phyloP scores from a whole-genome alignment of 495 filamentous ascomycete species.

The Aspergillus asperescens region DNA sequence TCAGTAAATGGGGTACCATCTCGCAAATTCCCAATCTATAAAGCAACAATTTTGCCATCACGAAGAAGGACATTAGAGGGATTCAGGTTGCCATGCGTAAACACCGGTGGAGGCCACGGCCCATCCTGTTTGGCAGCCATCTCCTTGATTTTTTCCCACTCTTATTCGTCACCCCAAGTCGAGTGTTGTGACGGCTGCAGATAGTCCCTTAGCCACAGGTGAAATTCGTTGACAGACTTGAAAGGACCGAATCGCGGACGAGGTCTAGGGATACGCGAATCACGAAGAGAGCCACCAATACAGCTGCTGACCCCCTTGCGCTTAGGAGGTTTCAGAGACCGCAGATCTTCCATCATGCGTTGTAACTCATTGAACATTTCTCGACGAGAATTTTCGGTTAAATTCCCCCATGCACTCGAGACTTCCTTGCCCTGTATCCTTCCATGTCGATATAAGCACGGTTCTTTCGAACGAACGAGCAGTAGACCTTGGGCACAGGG shows the following conservation, averaged over 20 bases:
- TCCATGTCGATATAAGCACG: slow-evolving; percentile 1
- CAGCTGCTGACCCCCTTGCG: neutral
- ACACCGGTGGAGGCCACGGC: slow-evolving; percentile 9
- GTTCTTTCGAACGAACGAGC: slow-evolving; percentile 1
- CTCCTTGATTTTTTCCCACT: neutral
- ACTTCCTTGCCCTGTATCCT: neutral
- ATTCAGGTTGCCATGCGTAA: slow-evolving; percentile 43
- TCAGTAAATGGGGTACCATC: slow-evolving; percentile 47
- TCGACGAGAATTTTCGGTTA: neutral
- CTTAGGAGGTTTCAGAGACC: neutral
- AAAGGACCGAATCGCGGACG: slow-evolving; percentile 8
- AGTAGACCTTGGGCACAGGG: slow-evolving; percentile 5
- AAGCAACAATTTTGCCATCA: slow-evolving; percentile 34
- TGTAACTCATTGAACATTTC: neutral
- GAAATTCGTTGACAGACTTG: neutral
- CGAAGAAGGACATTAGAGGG: slow-evolving; percentile 36
- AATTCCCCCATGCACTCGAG: neutral
- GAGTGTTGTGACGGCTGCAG: neutral
- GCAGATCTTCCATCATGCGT: neutral
- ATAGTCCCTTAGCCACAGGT: neutral
- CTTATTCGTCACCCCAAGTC: neutral
- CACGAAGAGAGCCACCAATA: neutral
- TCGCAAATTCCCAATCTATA: slow-evolving; percentile 42
- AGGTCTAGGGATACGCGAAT: neutral
- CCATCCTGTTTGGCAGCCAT: neutral